These are phyloP conservation scores for Trichomonascus vanleenenianus DNA, from an alignment of 805 yeast species.

Conservation along the genomic window DNA sequence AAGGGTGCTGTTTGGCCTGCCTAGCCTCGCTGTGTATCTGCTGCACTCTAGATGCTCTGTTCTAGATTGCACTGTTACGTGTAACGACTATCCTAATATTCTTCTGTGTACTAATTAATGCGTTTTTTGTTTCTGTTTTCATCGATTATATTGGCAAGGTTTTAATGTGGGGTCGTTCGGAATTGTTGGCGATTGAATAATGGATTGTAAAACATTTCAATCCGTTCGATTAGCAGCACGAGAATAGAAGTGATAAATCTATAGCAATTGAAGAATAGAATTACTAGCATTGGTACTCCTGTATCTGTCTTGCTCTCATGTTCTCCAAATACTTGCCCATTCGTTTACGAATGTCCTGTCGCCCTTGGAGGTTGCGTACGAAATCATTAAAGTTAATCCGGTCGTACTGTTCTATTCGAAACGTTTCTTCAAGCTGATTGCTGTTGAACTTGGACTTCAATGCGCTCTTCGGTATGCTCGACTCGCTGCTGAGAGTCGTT, in stretches of 20 bases:
- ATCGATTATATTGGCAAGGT: too few species aligned
- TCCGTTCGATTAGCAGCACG: too few species aligned
- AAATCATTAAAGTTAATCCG: background rate
- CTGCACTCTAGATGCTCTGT: constrained; percentile 19
- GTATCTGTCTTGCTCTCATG: background rate
- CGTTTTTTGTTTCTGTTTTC: too few species aligned
- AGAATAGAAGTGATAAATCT: too few species aligned
- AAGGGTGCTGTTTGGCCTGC: constrained; percentile 21
- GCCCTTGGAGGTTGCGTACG: background rate
- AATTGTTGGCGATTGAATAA: too few species aligned
- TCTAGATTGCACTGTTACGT: constrained; percentile 6
- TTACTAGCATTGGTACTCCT: background rate
- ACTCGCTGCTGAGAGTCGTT: background rate
- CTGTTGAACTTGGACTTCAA: background rate
- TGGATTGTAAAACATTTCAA: too few species aligned
- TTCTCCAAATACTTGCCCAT: background rate
- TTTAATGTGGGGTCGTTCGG: too few species aligned
- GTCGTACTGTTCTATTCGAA: background rate
- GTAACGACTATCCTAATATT: too few species aligned
- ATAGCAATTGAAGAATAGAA: too few species aligned
- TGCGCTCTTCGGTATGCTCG: background rate
- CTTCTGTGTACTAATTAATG: too few species aligned
- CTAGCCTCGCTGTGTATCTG: constrained; percentile 22
- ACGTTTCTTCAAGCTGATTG: background rate
- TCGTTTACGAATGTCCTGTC: background rate